A percentile compares a stretch with the other conserved stretches of the same genome.
Conservation (phyloP, 495 filamentous ascomycete species). For the Polyplosphaeria fusca region DNA sequence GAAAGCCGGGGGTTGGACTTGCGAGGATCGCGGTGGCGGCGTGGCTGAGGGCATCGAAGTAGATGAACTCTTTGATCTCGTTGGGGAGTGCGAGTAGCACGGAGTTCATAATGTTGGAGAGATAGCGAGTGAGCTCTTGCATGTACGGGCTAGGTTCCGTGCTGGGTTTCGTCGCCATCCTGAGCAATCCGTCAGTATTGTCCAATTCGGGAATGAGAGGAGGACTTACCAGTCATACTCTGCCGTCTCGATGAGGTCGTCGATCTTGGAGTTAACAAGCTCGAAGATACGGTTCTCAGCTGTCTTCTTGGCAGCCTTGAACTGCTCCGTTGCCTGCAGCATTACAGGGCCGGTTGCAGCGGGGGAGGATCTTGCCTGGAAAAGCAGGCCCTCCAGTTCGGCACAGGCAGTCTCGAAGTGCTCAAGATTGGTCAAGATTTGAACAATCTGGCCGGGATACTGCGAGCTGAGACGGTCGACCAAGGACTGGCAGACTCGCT, state of each 20-base stretch:
- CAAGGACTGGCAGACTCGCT: slow-evolving; percentile 84
- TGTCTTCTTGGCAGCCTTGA: slow-evolving; percentile 85
- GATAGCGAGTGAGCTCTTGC: slow-evolving; percentile 83
- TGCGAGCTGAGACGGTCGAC: slow-evolving; percentile 86
- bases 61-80: slow-evolving; percentile 95
- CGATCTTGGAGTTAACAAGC: slow-evolving; percentile 96
- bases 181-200: slow-evolving; percentile 20
- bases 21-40: slow-evolving; percentile 83
- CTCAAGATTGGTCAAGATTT: slow-evolving; percentile 95
- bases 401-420: slow-evolving; percentile 92
- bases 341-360: slow-evolving; percentile 71
- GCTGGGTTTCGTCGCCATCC: slow-evolving; percentile 61
- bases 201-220: not conserved
- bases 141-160: slow-evolving; percentile 85
- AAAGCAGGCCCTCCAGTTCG: slow-evolving; percentile 79
- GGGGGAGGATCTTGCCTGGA: slow-evolving; percentile 72
- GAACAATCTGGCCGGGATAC: slow-evolving; percentile 94
- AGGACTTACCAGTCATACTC: slow-evolving; percentile 84
- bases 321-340: slow-evolving; percentile 77
- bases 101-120: slow-evolving; percentile 95
- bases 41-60: slow-evolving; percentile 92
- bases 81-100: slow-evolving; percentile 85
- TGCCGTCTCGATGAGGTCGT: slow-evolving; percentile 92
- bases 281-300: slow-evolving; percentile 98
- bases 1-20: no score